Conservation (phyloP, 768 basidiomycete genomes). For the Royoungia palumana region DNA sequence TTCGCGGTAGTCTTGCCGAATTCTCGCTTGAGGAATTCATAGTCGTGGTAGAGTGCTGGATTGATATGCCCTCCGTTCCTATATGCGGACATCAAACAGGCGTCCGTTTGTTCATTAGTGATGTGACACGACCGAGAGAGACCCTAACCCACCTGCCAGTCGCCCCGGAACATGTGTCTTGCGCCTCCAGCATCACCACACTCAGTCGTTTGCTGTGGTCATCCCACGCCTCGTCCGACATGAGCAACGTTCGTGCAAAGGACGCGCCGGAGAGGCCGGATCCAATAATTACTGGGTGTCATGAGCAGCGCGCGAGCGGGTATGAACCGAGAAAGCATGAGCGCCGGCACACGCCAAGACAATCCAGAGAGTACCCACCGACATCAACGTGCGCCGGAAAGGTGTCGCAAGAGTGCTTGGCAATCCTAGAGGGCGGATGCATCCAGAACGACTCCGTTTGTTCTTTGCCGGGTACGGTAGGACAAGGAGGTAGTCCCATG, state of each 20-base stretch:
- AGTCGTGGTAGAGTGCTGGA: constrained; percentile 47
- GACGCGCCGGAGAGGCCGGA: constrained; percentile 51
- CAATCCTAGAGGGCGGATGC: constrained; percentile 47
- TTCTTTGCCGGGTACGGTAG: constrained; percentile 50
- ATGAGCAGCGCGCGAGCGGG: not conserved
- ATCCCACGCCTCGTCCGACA: constrained; percentile 22
- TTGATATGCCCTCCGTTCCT: constrained; percentile 54
- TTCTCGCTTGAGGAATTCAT: constrained; percentile 34
- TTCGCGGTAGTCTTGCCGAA: constrained; percentile 39
- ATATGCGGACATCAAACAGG: not conserved
- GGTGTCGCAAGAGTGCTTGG: constrained; percentile 25
- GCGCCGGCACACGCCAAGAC: not conserved
- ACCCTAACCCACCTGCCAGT: constrained; percentile 42
- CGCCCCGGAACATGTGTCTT: constrained; percentile 54
- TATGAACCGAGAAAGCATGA: not conserved
- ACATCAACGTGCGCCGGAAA: constrained; percentile 57
- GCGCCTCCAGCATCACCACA: constrained; percentile 60
- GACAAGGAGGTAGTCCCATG: constrained; percentile 6
- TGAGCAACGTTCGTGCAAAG: constrained; percentile 39
- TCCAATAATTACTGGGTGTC: constrained; percentile 44
- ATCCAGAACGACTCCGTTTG: constrained; percentile 66
- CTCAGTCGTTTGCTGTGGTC: constrained; percentile 18
- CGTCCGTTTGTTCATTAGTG: not conserved
- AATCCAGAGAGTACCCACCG: constrained; percentile 22
- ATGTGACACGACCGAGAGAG: not conserved